These are phyloP conservation scores for Nannochloropsis gaditana DNA, from an alignment of 108 stramenopile species.

Conservation along the genomic window DNA sequence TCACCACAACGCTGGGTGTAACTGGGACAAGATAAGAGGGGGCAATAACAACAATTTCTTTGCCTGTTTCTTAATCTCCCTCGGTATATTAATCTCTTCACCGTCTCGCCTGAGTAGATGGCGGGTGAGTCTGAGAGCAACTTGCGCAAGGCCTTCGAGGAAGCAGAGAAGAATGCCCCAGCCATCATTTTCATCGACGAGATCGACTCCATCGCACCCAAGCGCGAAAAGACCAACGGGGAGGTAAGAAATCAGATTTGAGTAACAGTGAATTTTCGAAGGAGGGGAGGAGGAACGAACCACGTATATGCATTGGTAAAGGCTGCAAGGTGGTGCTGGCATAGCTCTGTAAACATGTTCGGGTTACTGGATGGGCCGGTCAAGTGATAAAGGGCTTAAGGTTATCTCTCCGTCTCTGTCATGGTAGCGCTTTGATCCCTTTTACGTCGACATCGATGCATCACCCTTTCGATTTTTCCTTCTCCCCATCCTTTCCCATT, in stretches of 20 bases:
- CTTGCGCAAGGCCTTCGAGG: conserved; percentile 94
- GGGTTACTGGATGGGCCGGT: too few species aligned
- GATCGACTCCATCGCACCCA: conserved; percentile 99
- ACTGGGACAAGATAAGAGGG: too few species aligned
- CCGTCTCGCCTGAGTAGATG: conserved; percentile 57
- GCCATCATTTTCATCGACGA: conserved; percentile 99
- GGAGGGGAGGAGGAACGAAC: background rate
- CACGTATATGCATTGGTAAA: too few species aligned
- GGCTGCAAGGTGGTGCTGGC: too few species aligned
- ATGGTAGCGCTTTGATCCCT: too few species aligned
- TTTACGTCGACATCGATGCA: background rate
- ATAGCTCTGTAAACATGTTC: too few species aligned
- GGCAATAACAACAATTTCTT: too few species aligned
- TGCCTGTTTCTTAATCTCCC: too few species aligned
- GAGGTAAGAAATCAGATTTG: conserved; percentile 49
- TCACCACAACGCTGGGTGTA: too few species aligned
- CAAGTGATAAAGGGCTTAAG: too few species aligned
- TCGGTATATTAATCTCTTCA: background rate
- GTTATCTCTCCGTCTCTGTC: background rate
- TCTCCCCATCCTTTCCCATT: background rate
- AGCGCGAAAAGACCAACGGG: conserved; percentile 98
- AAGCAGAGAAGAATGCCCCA: conserved; percentile 97
- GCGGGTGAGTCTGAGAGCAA: conserved; percentile 97
- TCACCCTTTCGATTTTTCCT: background rate
- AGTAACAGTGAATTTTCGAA: background rate